These are phyloP conservation scores for Hordeum marinum DNA, from an alignment of 176 grass and related monocot genomes.

Conservation along the genomic window DNA sequence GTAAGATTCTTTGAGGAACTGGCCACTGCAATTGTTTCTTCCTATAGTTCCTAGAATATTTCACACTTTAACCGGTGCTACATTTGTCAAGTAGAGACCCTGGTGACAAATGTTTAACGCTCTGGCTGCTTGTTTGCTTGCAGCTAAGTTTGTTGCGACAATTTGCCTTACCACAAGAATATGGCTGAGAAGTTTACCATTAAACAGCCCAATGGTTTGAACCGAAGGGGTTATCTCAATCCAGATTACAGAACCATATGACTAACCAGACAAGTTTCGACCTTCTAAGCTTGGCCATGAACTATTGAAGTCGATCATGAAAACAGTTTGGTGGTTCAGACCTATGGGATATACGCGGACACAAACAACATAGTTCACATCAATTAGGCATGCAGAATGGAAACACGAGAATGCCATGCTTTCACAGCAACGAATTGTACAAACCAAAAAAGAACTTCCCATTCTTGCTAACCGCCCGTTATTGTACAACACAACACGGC, in stretches of 20 bases:
- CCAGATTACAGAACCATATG: background rate
- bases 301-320: background rate
- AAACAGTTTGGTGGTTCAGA: background rate
- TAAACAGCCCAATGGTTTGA: too few relatives aligned
- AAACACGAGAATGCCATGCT: background rate
- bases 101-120: background rate
- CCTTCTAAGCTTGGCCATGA: background rate
- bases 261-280: background rate
- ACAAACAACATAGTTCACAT: background rate
- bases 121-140: background rate
- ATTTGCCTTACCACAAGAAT: background rate
- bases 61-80: background rate
- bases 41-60: background rate
- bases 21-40: background rate
- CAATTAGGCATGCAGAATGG: background rate
- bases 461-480: background rate
- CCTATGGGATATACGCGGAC: background rate
- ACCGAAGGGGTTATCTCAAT: too few relatives aligned
- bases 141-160: background rate
- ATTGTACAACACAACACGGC: background rate
- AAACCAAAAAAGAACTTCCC: background rate
- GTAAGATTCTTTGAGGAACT: background rate
- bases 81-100: background rate
- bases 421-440: background rate
- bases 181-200: background rate